Evolutionary conservation across 2,329 filamentous ascomycete species (phyloP).

Genomic region (Ceratocystis papillata): DNA sequence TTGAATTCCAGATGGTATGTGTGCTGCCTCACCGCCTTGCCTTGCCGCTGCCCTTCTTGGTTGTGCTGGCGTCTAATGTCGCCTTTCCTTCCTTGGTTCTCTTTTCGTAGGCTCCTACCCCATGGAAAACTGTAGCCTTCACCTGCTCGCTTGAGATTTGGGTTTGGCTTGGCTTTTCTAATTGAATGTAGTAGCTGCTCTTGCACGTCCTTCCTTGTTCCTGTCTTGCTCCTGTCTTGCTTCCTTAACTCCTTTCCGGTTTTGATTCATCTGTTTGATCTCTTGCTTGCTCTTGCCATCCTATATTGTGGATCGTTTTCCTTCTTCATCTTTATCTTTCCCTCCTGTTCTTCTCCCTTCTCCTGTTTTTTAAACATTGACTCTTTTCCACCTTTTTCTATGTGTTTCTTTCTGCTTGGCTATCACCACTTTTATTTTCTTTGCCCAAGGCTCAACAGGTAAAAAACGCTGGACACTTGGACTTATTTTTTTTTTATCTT

Average conservation of each 20-base stretch:
- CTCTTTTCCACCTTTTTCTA: neutral
- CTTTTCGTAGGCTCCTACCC: neutral
- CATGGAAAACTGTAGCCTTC: conserved; percentile 9
- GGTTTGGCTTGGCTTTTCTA: neutral
- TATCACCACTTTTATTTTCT: neutral
- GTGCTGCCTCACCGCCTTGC: neutral
- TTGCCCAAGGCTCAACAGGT: neutral
- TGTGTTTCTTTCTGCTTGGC: neutral
- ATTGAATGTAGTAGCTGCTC: neutral
- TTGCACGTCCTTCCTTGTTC: conserved; percentile 7
- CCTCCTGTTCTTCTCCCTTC: neutral
- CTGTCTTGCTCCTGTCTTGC: neutral
- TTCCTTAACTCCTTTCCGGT: neutral
- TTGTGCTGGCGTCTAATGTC: neutral
- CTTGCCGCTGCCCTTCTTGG: neutral
- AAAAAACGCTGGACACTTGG: conserved; percentile 4
- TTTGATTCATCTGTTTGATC: neutral
- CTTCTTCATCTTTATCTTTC: neutral
- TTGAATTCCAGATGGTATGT: neutral
- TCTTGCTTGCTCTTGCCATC: neutral
- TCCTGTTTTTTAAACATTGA: neutral
- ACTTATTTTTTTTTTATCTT: conserved; percentile 8
- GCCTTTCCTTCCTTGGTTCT: neutral
- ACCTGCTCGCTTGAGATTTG: neutral
- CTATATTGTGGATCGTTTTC: neutral